Evolutionary conservation across 2,329 filamentous ascomycete genomes (phyloP).

Genomic region (Neonectria faginata): DNA sequence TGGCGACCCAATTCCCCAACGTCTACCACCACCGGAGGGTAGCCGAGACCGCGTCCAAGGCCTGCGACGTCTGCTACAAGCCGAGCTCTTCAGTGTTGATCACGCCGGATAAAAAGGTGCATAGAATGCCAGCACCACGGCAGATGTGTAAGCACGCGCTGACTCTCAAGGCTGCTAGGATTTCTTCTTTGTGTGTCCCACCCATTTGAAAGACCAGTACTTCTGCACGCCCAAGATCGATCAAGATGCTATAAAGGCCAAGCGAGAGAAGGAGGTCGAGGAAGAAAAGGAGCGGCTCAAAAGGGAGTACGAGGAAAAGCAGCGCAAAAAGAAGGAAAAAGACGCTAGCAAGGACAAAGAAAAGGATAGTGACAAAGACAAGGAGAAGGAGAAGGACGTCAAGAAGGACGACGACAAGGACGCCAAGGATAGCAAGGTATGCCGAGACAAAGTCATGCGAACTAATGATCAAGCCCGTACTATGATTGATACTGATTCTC

Average conservation of each 20-base stretch:
- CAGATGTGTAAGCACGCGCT: neutral
- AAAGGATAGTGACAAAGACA: slow-evolving; percentile 55
- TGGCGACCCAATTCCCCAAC: slow-evolving; percentile 73
- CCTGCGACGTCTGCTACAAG: slow-evolving; percentile 94
- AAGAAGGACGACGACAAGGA: slow-evolving; percentile 36
- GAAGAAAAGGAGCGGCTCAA: slow-evolving; percentile 73
- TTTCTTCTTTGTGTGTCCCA: slow-evolving; percentile 90
- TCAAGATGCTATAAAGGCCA: slow-evolving; percentile 71
- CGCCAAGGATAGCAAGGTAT: slow-evolving; percentile 47
- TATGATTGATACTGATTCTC: neutral
- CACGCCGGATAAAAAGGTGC: slow-evolving; percentile 88
- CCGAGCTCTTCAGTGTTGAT: slow-evolving; percentile 88
- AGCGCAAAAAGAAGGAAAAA: slow-evolving; percentile 76
- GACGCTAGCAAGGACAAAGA: slow-evolving; percentile 60
- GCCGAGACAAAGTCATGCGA: neutral
- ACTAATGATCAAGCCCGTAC: neutral
- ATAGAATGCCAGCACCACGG: neutral
- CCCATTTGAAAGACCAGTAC: slow-evolving; percentile 83
- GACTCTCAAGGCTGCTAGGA: slow-evolving; percentile 59
- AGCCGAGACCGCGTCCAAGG: slow-evolving; percentile 82
- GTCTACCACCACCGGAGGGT: slow-evolving; percentile 88
- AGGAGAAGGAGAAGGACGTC: slow-evolving; percentile 19
- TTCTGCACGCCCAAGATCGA: slow-evolving; percentile 84
- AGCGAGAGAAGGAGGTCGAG: slow-evolving; percentile 70
- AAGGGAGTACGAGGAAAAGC: slow-evolving; percentile 82